Conservation (phyloP, 108 stramenopile genomes). For the Fistulifera solaris region DNA sequence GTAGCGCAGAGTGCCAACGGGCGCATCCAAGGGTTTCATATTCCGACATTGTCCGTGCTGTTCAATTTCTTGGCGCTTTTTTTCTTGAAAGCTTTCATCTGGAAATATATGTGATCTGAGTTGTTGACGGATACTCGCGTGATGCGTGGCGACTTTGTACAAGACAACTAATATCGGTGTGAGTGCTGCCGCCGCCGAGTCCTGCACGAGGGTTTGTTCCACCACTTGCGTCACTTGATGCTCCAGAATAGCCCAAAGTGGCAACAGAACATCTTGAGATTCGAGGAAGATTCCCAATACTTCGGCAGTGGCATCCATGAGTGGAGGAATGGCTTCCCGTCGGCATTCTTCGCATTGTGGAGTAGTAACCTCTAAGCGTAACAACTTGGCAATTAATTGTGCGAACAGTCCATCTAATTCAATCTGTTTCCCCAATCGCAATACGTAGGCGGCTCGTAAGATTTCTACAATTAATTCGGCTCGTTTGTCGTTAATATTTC, state of each 20-base stretch:
- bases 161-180: slow-evolving; percentile 62
- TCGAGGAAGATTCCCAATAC: slow-evolving; percentile 30
- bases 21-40: slow-evolving; percentile 79
- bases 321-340: slow-evolving; percentile 43
- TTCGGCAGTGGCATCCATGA: slow-evolving; percentile 41
- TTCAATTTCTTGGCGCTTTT: slow-evolving; percentile 6
- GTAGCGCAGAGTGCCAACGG: slow-evolving; percentile 55
- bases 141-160: slow-evolving; percentile 30
- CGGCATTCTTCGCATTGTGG: slow-evolving; percentile 36
- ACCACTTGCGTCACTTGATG: slow-evolving; percentile 45
- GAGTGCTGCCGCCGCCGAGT: slow-evolving; percentile 34
- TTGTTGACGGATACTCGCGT: slow-evolving; percentile 19
- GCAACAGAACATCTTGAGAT: slow-evolving; percentile 15
- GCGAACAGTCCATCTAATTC: neutral
- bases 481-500: slow-evolving; percentile 45
- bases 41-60: slow-evolving; percentile 18
- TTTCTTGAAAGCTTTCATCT: slow-evolving; percentile 14
- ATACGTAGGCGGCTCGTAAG: slow-evolving; percentile 45
- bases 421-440: slow-evolving; percentile 20
- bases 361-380: slow-evolving; percentile 18
- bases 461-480: slow-evolving; percentile 54
- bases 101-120: slow-evolving; percentile 60
- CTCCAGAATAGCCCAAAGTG: slow-evolving; percentile 34
- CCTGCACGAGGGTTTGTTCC: slow-evolving; percentile 35
- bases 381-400: slow-evolving; percentile 9